Conservation (phyloP, 352 stramenopile species). For the Hyaloperonospora arabidopsidis region DNA sequence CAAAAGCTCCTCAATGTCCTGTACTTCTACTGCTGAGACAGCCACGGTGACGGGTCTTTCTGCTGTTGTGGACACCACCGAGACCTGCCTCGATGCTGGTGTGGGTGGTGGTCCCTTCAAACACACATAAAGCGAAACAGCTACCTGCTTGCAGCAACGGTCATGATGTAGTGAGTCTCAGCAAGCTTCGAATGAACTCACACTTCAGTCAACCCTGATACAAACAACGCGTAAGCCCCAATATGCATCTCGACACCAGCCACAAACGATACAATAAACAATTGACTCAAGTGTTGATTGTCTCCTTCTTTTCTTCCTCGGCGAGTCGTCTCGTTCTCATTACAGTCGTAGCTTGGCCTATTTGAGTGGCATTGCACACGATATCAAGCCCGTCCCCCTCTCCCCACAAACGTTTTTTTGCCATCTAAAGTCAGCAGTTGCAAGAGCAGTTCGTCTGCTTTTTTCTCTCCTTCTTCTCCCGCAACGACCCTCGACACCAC, state of each 20-base stretch:
- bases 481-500: too few relatives aligned
- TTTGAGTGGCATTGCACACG: too few relatives aligned
- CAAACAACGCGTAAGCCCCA: constrained; percentile 4
- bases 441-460: too few relatives aligned
- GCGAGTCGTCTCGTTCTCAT: constrained; percentile 10
- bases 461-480: too few relatives aligned
- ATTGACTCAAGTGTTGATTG: constrained; percentile 29
- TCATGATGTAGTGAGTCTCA: neutral
- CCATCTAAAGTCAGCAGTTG: constrained; percentile 28
- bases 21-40: constrained; percentile 6
- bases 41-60: constrained; percentile 26
- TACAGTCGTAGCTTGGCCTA: neutral
- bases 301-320: constrained; percentile 13
- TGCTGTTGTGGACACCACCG: constrained; percentile 33
- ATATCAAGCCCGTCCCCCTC: too few relatives aligned
- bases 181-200: constrained; percentile 1
- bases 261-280: constrained; percentile 9
- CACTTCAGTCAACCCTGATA: neutral
- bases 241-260: neutral
- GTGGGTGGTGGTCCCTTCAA: constrained; percentile 76
- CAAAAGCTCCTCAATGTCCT: constrained; percentile 31
- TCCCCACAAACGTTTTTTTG: constrained; percentile 12
- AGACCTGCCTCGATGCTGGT: constrained; percentile 57
- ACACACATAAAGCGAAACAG: constrained; percentile 18
- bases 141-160: too few relatives aligned